These are phyloP conservation scores for Penicillium samsonianum DNA, from an alignment of 495 filamentous ascomycete genomes.

Conservation along the genomic window DNA sequence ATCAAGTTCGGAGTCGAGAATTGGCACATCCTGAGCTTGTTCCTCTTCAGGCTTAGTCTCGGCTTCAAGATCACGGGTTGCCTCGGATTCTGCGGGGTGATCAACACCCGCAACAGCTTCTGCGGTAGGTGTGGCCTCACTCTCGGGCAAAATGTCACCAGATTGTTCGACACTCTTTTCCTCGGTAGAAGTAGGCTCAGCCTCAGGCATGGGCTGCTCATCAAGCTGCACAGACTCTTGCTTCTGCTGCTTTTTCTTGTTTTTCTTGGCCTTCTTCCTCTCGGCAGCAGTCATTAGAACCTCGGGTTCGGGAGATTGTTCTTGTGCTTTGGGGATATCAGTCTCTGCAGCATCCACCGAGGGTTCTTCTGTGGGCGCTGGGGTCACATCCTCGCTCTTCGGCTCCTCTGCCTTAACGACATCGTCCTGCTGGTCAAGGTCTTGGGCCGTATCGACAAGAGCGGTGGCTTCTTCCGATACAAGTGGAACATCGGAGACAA, in stretches of 20 bases:
- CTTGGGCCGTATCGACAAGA: neutral
- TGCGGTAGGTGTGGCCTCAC: neutral
- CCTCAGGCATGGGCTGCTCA: slow-evolving; percentile 7
- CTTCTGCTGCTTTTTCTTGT: slow-evolving; percentile 19
- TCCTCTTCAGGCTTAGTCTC: slow-evolving; percentile 6
- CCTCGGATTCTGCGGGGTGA: neutral
- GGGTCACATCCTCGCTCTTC: neutral
- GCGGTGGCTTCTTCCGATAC: neutral
- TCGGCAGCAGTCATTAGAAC: slow-evolving; percentile 12
- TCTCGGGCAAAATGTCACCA: neutral
- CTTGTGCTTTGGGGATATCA: slow-evolving; percentile 6
- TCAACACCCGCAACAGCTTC: neutral
- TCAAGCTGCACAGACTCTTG: slow-evolving; percentile 15
- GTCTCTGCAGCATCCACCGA: neutral
- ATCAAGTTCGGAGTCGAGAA: neutral
- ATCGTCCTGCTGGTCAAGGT: neutral
- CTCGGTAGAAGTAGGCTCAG: slow-evolving; percentile 19
- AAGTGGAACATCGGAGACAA: neutral
- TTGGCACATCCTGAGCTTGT: neutral
- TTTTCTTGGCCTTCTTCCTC: slow-evolving; percentile 17
- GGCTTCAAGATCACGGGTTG: neutral
- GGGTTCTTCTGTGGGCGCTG: neutral
- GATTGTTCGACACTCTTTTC: slow-evolving; percentile 13
- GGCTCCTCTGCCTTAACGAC: neutral
- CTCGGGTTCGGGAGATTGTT: slow-evolving; percentile 5